Evolutionary conservation across 768 basidiomycete genomes (phyloP), one percentile per base, ranked within the genome.

Genomic region (Lactarius sanguifluus): DNA sequence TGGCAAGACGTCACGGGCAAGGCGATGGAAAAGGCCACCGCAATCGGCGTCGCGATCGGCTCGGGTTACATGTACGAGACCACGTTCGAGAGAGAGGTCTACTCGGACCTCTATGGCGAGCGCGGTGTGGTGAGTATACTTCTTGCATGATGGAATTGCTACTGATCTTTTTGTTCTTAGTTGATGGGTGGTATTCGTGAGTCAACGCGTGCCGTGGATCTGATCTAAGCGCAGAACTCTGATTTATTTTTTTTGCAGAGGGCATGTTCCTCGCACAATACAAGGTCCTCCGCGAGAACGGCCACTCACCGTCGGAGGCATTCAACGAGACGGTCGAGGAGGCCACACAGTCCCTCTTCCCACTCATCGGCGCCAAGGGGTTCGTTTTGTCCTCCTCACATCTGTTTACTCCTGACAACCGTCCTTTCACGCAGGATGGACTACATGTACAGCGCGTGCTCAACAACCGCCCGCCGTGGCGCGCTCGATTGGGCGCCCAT

Each of bases 261-360:
- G 97, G 97, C 71, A 86, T 99, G 76, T 98, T 99, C 92, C 84
- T 95, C 72, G 97, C 97, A 47, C 97, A 99, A 80, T 99, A 98
- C 86, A 88, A 95, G 84, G 90, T 96, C 66, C 91, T 97, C 74
- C 93, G 95, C 76, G 91, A 90, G 75, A 96, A 96, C 76, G 95
- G 95, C 64, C 97, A 99, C 85, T 82, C 87, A 5, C 97, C 97
- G 62, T 98, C 96, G 52, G 97, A 99, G 77, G 96, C 96, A 58
- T 98, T 99, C 88, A 98, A 99, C 79, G 97, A 99, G 84, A 98
- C 97, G 66, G 97, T 98, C 68, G 97, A 98, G 80, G 97, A 98
- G 81, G 97, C 97, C n/a, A 98, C 96, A 52, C 96, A 99, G 76
- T 96, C 94, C 45, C 87, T 99, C 70, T 98, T 93, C 83, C 97